Percentiles rank a stretch among this genome's conserved stretches.
Evolutionary conservation across 2,329 filamentous ascomycete genomes (phyloP).

Genomic region (Oidium heveae): DNA sequence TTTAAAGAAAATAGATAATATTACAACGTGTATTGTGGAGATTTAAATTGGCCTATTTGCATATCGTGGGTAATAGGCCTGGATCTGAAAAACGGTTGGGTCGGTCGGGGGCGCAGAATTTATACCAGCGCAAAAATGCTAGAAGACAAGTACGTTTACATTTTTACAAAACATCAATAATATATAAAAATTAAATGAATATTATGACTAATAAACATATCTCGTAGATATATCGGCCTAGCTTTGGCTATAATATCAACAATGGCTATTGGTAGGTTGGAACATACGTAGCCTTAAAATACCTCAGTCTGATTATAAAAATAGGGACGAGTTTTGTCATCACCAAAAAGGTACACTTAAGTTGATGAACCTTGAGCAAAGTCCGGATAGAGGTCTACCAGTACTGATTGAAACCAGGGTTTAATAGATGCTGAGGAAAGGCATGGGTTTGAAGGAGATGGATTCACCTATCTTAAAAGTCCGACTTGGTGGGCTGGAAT

Average conservation of each 20-base stretch:
- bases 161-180: background rate
- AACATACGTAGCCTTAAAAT: slow-evolving; percentile 2
- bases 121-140: slow-evolving; percentile 14
- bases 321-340: slow-evolving; percentile 91
- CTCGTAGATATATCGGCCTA: slow-evolving; percentile 46
- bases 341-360: slow-evolving; percentile 63
- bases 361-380: background rate
- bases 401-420: slow-evolving; percentile 27
- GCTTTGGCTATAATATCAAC: slow-evolving; percentile 50
- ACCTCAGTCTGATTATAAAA: slow-evolving; percentile 1
- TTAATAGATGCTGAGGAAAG: slow-evolving; percentile 72
- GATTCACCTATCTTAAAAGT: slow-evolving; percentile 78
- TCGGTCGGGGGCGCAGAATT: slow-evolving; percentile 5
- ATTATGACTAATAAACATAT: slow-evolving; percentile 6
- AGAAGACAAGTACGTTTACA: slow-evolving; percentile 20
- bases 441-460: slow-evolving; percentile 92
- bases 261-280: slow-evolving; percentile 43
- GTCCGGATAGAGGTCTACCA: background rate
- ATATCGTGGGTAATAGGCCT: no score
- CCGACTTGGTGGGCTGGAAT: slow-evolving; percentile 98
- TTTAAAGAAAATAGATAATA: no score
- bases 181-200: background rate
- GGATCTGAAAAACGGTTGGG: background rate
- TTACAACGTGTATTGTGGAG: no score
- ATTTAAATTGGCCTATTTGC: no score